Evolutionary conservation across 2,329 filamentous ascomycete species (phyloP), one percentile per base, ranked within the genome.

Genomic region (Trichoderma breve): DNA sequence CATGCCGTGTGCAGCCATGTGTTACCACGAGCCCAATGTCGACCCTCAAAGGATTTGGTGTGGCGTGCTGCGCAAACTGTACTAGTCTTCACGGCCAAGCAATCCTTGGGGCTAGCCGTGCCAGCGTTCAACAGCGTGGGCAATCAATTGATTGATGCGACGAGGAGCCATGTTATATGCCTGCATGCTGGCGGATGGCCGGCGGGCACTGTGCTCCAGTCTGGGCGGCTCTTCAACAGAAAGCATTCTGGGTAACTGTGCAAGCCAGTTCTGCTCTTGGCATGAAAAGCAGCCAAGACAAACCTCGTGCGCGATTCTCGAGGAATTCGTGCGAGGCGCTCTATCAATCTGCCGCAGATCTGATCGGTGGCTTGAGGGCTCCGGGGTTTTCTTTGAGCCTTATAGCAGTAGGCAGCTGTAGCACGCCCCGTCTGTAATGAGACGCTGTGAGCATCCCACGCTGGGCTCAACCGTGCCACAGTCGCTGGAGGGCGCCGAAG

Each of bases 41-140:
- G 55, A 39, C 66, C n/a, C 36, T 69, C 55, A 61, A 47, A 60
- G 66, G 55, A 69, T 69, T 69, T 43, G 36, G n/a, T n/a, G 65
- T 58, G 65, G 21, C 51, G 65, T 68, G 36, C 57, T 34, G 15
- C 1, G 55, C 39, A 36, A 34, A 18, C 39, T 28, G 55, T 69
- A 39, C 66, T 32, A 47, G 55, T 39, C 36, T 34, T 51, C 7
- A 39, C 28, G 21, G 55, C 55, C 55, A 69, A 69, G 63, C 30
- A 61, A 69, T 69, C 66, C 55, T 69, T 47, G 34, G 36, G 36
- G 26, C 26, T 43, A 30, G 53, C 32, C 14, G 34, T 68, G 65
- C 53, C 53, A 57, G 26, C 53, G 65, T 58, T 58, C 34, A 58
- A 68, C 34, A 24, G n/a, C 32, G 21, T 26, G 18, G 34, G n/a